Conservation (phyloP, 768 basidiomycete species). For the Daedalea quercina region DNA sequence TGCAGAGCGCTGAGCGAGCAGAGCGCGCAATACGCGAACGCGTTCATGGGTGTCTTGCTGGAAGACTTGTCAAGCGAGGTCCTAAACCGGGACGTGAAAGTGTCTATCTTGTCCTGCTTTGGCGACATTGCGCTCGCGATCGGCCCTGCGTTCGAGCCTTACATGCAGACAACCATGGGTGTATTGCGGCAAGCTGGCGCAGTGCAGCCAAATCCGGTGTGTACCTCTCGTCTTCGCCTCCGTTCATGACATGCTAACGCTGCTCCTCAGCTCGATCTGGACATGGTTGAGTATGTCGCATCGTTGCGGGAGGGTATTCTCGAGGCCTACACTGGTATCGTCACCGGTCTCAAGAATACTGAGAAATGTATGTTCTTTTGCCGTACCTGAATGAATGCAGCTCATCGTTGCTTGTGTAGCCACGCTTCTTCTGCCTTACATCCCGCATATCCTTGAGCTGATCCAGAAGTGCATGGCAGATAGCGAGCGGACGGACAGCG, state of each 20-base stretch:
- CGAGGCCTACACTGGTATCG: slow-evolving; percentile 94
- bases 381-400: background rate
- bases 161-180: slow-evolving; percentile 82
- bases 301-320: slow-evolving; percentile 90
- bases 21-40: slow-evolving; percentile 73
- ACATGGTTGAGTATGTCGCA: slow-evolving; percentile 88
- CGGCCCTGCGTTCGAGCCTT: slow-evolving; percentile 80
- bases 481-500: slow-evolving; percentile 77
- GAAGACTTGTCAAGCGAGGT: slow-evolving; percentile 89
- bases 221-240: slow-evolving; percentile 20
- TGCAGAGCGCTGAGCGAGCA: slow-evolving; percentile 90
- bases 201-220: slow-evolving; percentile 80
- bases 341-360: slow-evolving; percentile 84
- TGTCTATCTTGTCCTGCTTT: slow-evolving; percentile 91
- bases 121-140: slow-evolving; percentile 96
- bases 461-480: slow-evolving; percentile 70
- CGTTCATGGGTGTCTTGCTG: slow-evolving; percentile 89
- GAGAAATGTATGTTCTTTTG: slow-evolving; percentile 50
- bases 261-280: slow-evolving; percentile 72
- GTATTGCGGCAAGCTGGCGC: slow-evolving; percentile 88
- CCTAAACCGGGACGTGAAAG: slow-evolving; percentile 91
- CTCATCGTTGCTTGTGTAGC: slow-evolving; percentile 25
- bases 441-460: slow-evolving; percentile 71
- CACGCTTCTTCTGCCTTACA: slow-evolving; percentile 59
- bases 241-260: background rate